Conservation (phyloP, 768 basidiomycete species). For the Naematelia encephala region DNA sequence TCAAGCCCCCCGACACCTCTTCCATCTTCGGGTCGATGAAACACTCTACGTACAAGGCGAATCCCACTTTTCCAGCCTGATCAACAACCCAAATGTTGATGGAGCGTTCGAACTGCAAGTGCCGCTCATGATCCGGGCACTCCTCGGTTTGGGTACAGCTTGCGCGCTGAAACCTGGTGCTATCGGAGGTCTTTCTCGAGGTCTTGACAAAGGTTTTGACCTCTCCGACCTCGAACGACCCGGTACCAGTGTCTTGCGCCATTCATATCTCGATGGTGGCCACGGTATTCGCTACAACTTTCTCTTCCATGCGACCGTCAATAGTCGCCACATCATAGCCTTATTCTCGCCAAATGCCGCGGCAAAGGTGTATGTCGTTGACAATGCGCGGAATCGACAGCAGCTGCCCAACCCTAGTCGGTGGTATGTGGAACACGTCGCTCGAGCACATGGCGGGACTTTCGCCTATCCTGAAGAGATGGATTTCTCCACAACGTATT, state of each 20-base stretch:
- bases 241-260: constrained; percentile 59
- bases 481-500: constrained; percentile 62
- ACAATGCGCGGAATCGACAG: constrained; percentile 81
- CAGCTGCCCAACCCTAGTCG: constrained; percentile 72
- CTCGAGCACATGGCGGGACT: constrained; percentile 55
- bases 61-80: constrained; percentile 86
- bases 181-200: constrained; percentile 70
- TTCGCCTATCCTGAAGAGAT: constrained; percentile 62
- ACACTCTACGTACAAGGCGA: constrained; percentile 76
- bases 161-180: constrained; percentile 66
- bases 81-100: constrained; percentile 90
- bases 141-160: constrained; percentile 78
- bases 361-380: constrained; percentile 81
- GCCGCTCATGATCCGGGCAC: constrained; percentile 73
- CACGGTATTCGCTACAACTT: constrained; percentile 71
- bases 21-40: constrained; percentile 77
- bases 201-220: constrained; percentile 77
- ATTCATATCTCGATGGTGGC: constrained; percentile 71
- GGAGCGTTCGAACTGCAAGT: constrained; percentile 92
- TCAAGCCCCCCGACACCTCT: constrained; percentile 71
- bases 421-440: constrained; percentile 63
- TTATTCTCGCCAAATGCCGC: constrained; percentile 71
- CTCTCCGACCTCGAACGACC: constrained; percentile 73
- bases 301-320: constrained; percentile 77
- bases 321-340: constrained; percentile 78